Conservation (phyloP, 140 eudicot species). For the Anethum foeniculum region DNA sequence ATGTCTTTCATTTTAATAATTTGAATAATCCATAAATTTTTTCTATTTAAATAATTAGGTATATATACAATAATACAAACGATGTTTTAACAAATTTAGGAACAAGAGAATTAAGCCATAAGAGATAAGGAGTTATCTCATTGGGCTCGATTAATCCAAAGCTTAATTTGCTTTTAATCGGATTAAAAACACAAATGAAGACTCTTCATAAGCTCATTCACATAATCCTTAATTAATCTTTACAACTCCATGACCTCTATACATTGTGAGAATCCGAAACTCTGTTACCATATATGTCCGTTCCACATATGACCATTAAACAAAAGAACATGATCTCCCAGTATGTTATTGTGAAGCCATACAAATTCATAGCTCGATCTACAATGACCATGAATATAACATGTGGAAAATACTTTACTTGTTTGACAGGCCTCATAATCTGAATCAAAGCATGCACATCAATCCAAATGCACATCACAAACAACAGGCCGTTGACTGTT, state of each 20-base stretch:
- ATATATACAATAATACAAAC: no score
- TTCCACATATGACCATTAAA: background rate
- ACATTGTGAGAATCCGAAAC: background rate
- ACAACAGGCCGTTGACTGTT: slow-evolving; percentile 22
- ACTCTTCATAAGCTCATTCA: background rate
- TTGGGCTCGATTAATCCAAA: no score
- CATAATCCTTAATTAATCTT: background rate
- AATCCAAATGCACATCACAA: slow-evolving; percentile 29
- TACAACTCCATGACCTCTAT: background rate
- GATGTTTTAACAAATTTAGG: no score
- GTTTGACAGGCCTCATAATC: slow-evolving; percentile 20
- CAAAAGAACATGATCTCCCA: slow-evolving; percentile 24
- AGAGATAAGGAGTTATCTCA: no score
- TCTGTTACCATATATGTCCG: background rate
- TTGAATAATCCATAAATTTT: no score
- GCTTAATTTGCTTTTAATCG: no score
- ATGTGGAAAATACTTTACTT: slow-evolving; percentile 8
- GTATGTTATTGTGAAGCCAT: slow-evolving; percentile 14
- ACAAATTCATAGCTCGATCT: slow-evolving; percentile 14
- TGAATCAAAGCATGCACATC: slow-evolving; percentile 21
- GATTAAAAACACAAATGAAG: no score
- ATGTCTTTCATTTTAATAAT: no score
- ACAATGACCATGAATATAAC: slow-evolving; percentile 22
- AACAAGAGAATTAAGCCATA: no score
- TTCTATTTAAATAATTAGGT: no score